These are phyloP conservation scores for Annulohypoxylon truncatum DNA, from an alignment of 2,329 filamentous ascomycete genomes.

Conservation along the genomic window DNA sequence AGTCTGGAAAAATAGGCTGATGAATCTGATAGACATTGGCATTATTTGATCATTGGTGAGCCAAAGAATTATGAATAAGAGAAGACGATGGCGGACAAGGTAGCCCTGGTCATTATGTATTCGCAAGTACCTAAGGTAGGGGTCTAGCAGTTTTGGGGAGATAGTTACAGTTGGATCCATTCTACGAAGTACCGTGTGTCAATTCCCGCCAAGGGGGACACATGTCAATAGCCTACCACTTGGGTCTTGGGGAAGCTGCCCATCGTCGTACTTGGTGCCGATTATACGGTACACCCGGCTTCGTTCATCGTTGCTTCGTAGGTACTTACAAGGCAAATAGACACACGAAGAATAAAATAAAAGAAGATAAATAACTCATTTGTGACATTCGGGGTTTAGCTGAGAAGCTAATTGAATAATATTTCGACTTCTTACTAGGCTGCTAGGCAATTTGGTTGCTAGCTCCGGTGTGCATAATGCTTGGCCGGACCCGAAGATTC, in stretches of 20 bases:
- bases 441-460: background rate
- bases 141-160: constrained; percentile 5
- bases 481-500: constrained; percentile 20
- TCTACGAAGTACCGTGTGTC: constrained; percentile 12
- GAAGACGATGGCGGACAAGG: background rate
- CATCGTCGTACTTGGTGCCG: background rate
- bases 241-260: background rate
- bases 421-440: background rate
- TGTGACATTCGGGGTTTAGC: background rate
- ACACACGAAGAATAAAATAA: background rate
- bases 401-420: background rate
- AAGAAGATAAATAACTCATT: background rate
- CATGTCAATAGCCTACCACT: constrained; percentile 7
- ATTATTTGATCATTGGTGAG: constrained; percentile 16
- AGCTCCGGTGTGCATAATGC: constrained; percentile 1
- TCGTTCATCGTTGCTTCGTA: background rate
- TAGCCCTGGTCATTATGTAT: constrained; percentile 29
- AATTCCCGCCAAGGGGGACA: constrained; percentile 28
- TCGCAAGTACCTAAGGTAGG: background rate
- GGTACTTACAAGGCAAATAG: background rate
- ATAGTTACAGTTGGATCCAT: constrained; percentile 25
- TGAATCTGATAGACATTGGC: constrained; percentile 16
- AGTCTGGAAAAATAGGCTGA: constrained; percentile 30
- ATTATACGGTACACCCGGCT: constrained; percentile 12
- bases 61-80: constrained; percentile 21